Base-by-base conservation (phyloP, 2,329 filamentous ascomycete species). In the Aspergillus ibericus region DNA sequence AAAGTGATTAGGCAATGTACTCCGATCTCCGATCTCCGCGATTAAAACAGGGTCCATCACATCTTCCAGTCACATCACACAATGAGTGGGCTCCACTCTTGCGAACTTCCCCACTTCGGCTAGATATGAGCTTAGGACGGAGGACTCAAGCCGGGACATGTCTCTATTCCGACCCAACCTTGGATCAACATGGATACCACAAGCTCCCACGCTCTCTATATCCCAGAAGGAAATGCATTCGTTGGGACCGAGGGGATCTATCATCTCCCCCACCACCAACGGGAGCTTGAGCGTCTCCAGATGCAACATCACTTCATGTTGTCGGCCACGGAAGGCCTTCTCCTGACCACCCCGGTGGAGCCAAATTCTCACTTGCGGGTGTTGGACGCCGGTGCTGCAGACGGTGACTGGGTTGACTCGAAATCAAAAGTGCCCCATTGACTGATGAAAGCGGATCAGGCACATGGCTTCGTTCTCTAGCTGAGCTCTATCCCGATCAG, bases 191-290 rank as follows among this genome's bases (percentile, higher is more conserved):
- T 27, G 25, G 7, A 27, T 4, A 7, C 4, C 25, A 27, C 25
- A 27, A 27, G 25, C 25, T 27, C 25, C 7, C 4, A 4, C 36
- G 18, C 36, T 18, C 18, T n/a, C 16, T 9, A 9, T 4, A n/a
- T n/a, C n/a, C 36, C 15, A 4, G 18, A 40, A 40, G 36, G 36
- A 9, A 40, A 40, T 18, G 36, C 46, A 4, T 56, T 56, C 27
- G 54, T 51, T 58, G 60, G 60, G 8, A 62, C 60, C 1, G 60
- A 62, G 34, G 60, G 58, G 8, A 51, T 32, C 15, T 62, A 62
- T 48, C 52, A 60, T 16, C 51, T 60, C 27, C 58, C 60, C 16
- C 58, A 60, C 29, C 60, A 62, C n/a, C 16, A 35, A 7, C 38
- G 55, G 15, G 60, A 62, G 32, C 53, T 58, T 5, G 53, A 60